Percentiles rank a stretch among this genome's conserved stretches.
Conservation (phyloP, 2,329 filamentous ascomycete species). For the Curvularia spicifera region DNA sequence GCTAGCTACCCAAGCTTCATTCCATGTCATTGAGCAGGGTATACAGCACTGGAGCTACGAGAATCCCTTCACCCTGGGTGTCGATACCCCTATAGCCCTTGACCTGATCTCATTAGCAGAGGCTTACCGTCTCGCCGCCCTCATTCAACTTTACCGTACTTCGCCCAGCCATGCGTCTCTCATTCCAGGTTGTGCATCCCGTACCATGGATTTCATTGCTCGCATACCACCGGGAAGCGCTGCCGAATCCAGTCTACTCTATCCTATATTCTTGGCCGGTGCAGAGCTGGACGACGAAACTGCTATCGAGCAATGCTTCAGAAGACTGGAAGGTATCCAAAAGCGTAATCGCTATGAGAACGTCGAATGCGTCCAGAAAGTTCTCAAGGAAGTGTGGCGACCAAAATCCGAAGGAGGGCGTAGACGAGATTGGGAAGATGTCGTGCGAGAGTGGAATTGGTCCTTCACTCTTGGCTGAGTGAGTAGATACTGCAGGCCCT, state of each 20-base stretch:
- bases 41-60: constrained; percentile 46
- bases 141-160: constrained; percentile 46
- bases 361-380: constrained; percentile 42
- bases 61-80: constrained; percentile 37
- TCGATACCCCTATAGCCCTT: constrained; percentile 42
- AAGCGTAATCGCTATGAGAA: constrained; percentile 47
- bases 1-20: constrained; percentile 42
- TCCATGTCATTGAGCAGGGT: constrained; percentile 39
- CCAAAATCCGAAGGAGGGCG: constrained; percentile 37
- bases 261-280: constrained; percentile 47
- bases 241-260: constrained; percentile 45
- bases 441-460: constrained; percentile 46
- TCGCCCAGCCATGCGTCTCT: constrained; percentile 34
- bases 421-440: constrained; percentile 46
- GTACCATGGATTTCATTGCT: constrained; percentile 45
- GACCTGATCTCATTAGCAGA: constrained; percentile 47
- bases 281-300: constrained; percentile 41
- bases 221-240: constrained; percentile 45
- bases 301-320: constrained; percentile 40
- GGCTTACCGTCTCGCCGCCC: constrained; percentile 43
- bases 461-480: constrained; percentile 42
- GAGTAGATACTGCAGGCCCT: background rate
- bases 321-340: constrained; percentile 41
- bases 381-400: constrained; percentile 47
- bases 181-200: constrained; percentile 38